Base-by-base conservation (phyloP, 139 green algal species). In the Medakamo hakoo region DNA sequence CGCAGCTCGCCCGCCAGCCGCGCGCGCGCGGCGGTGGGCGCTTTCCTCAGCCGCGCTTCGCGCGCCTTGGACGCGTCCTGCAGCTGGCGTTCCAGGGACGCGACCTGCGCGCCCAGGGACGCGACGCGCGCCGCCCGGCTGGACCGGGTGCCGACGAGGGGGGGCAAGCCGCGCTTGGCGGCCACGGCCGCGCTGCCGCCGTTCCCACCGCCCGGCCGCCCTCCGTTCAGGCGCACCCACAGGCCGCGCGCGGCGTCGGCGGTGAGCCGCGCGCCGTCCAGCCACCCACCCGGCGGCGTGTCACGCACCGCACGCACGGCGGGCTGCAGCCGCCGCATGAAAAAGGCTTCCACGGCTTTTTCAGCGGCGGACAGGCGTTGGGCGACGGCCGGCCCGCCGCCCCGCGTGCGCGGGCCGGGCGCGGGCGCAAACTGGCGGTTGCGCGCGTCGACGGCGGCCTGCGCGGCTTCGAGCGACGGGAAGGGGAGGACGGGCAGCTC, bases 41-140 rank as follows among this genome's bases (percentile, higher is more conserved):
- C 79, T 64, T 80, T 86, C 22, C 85, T 67, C 70, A 95, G 66
- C 67, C 80, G 78, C 30, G 58, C 78, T 68, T 95, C 88, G 3
- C 88, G 64, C 14, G 68, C 70, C 74, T 95, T 95, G 72, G 76
- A 87, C 4, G 81, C 81, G n/a, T 92, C 87, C 67, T 92, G 77
- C 59, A 95, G 72, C 63, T 79, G 62, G 73, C 83, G 80, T 70
- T 94, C 88, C 55, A 93, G 71, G 2, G 32, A 62, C 63, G 90
- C 84, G 19, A 93, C 70, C 31, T 90, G 62, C 56, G 77, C 24
- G 3, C 65, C 52, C 21, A 94, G 77, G 62, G 73, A 62, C 28
- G 64, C 69, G 27, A 87, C 75, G 9, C 30, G 55, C 68, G 59
- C 52, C 57, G 40, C 28, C 49, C 63, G 68, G 55, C 76, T 59